Percentiles rank a stretch among this genome's conserved stretches.
phyloP scores from a whole-genome alignment of 257 asterid genomes.

The Lithospermum erythrorhizon region DNA sequence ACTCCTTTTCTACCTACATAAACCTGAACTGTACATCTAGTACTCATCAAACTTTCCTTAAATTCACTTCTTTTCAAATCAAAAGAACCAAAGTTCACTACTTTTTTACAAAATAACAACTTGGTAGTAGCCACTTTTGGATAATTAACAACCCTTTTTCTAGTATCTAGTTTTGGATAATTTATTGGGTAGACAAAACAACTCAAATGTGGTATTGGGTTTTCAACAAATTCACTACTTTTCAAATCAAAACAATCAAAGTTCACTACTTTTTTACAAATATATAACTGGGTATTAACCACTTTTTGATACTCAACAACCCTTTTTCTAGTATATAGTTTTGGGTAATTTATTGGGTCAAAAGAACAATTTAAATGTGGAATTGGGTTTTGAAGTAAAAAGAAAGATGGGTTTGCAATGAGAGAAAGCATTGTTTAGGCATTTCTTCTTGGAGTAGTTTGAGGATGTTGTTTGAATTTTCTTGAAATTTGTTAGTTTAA shows the following conservation, averaged over 20 bases:
- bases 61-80: no score
- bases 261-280: conserved; percentile 1
- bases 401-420: conserved; percentile 17
- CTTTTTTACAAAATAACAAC: no score
- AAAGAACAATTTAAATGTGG: conserved; percentile 17
- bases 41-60: no score
- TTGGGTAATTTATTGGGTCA: conserved; percentile 11
- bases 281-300: background rate
- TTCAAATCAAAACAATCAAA: no score
- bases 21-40: no score
- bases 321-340: conserved; percentile 13
- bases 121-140: no score
- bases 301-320: background rate
- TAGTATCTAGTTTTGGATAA: no score
- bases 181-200: no score
- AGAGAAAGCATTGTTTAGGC: conserved; percentile 72
- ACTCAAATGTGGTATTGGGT: no score
- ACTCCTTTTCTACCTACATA: background rate
- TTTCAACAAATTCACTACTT: no score
- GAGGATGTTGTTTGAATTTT: background rate
- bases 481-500: conserved; percentile 7
- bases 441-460: conserved; percentile 35
- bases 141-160: no score
- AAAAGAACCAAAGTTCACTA: no score
- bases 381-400: conserved; percentile 13